Conservation (phyloP, 495 filamentous ascomycete genomes). For the Xylaria venustula region DNA sequence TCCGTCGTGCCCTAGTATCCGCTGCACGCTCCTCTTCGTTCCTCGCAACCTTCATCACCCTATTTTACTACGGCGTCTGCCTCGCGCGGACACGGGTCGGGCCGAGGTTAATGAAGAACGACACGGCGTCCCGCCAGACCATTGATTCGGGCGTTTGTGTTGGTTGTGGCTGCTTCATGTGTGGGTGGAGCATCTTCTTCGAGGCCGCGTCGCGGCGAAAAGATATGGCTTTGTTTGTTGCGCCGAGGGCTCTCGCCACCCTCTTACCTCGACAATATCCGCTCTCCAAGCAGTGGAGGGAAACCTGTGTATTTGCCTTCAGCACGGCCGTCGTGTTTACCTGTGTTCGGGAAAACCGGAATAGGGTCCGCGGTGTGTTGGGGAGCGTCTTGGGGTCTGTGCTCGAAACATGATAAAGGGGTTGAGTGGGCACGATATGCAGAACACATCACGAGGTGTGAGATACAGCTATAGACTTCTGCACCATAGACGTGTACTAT, state of each 20-base stretch:
- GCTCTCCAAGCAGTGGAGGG: slow-evolving; percentile 67
- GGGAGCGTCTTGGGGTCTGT: slow-evolving; percentile 63
- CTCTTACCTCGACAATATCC: slow-evolving; percentile 74
- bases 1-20: too few species aligned
- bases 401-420: slow-evolving; percentile 30
- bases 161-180: slow-evolving; percentile 69
- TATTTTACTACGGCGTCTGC: slow-evolving; percentile 90
- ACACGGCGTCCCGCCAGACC: slow-evolving; percentile 37
- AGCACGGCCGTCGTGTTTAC: slow-evolving; percentile 77
- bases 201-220: slow-evolving; percentile 68
- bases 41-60: slow-evolving; percentile 73
- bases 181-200: slow-evolving; percentile 81
- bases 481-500: not conserved
- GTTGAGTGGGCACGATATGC: not conserved
- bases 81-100: slow-evolving; percentile 78
- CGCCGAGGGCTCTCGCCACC: slow-evolving; percentile 76
- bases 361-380: slow-evolving; percentile 70
- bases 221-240: slow-evolving; percentile 83
- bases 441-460: not conserved
- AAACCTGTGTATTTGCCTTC: slow-evolving; percentile 69
- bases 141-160: slow-evolving; percentile 70
- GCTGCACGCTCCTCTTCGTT: slow-evolving; percentile 80
- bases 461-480: not conserved
- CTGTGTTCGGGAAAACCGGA: slow-evolving; percentile 61
- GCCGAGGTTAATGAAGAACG: slow-evolving; percentile 59